Conservation (phyloP, 169 alveolate species). For the Cryptosporidium andersoni region DNA sequence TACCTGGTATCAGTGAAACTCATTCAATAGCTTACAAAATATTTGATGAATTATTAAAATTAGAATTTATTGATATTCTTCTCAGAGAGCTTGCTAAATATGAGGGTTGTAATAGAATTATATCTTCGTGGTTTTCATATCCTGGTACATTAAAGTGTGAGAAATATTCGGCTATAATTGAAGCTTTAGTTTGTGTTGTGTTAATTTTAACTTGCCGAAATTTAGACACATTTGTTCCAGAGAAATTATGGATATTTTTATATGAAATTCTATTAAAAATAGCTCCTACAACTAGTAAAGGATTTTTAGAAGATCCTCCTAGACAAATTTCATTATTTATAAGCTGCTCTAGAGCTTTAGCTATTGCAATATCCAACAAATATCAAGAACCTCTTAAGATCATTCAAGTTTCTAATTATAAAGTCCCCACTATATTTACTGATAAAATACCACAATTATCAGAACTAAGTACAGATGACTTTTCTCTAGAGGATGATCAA, state of each 20-base stretch:
- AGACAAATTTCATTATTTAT: constrained; percentile 34
- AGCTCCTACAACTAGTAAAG: constrained; percentile 45
- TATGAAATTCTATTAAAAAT: constrained; percentile 6
- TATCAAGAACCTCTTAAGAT: constrained; percentile 1
- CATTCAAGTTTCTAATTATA: not conserved
- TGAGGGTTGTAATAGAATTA: too few species aligned
- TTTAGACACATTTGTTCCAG: constrained; percentile 22
- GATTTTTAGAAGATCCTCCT: constrained; percentile 33
- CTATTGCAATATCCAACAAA: constrained; percentile 50
- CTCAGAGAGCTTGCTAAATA: too few species aligned
- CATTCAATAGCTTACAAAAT: too few species aligned
- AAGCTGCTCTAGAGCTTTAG: constrained; percentile 23
- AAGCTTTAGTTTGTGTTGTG: constrained; percentile 25
- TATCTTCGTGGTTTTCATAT: too few species aligned
- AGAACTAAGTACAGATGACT: constrained; percentile 33
- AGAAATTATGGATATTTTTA: constrained; percentile 15
- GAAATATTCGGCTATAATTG: constrained; percentile 25
- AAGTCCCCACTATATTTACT: constrained; percentile 7
- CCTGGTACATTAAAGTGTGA: constrained; percentile 14
- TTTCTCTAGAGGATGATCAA: constrained; percentile 54
- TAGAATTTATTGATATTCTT: too few species aligned
- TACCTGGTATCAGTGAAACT: too few species aligned
- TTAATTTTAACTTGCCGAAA: constrained; percentile 44
- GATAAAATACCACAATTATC: constrained; percentile 33
- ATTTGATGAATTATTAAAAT: too few species aligned